A percentile compares a stretch with the other conserved stretches of the same genome.
Evolutionary conservation across 257 asterid species (phyloP).

Genomic region (Solanum paucissectum): DNA sequence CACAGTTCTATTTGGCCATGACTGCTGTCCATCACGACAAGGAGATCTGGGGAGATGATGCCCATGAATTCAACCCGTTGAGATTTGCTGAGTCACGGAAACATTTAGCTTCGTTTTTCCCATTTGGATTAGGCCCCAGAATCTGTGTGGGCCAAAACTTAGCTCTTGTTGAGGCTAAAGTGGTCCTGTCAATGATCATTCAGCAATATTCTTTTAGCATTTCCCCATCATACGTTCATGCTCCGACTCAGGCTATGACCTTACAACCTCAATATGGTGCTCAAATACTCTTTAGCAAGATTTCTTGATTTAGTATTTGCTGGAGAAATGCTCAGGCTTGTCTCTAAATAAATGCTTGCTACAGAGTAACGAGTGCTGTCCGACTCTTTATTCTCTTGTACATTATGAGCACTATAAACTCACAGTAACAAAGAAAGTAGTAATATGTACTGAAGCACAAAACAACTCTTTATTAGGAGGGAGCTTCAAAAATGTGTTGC

Average conservation of each 20-base stretch:
- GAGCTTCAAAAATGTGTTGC: background rate
- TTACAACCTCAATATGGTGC: conserved; percentile 29
- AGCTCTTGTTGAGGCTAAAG: conserved; percentile 25
- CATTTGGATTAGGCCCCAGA: conserved; percentile 28
- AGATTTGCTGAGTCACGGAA: conserved; percentile 17
- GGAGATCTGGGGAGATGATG: conserved; percentile 29
- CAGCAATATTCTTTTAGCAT: conserved; percentile 4
- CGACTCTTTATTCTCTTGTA: background rate
- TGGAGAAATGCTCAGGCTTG: background rate
- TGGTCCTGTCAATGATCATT: conserved; percentile 22
- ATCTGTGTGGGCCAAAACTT: conserved; percentile 28
- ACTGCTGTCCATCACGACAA: conserved; percentile 22
- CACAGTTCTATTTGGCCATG: conserved; percentile 14
- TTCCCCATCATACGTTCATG: conserved; percentile 31
- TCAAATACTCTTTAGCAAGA: conserved; percentile 11
- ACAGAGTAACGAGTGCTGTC: background rate
- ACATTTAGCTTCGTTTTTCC: conserved; percentile 22
- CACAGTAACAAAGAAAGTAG: background rate
- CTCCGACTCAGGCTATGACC: conserved; percentile 9
- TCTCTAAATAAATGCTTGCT: background rate
- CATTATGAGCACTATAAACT: background rate
- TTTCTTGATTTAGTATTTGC: background rate
- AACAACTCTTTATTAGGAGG: background rate
- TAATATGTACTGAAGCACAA: background rate
- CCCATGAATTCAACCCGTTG: conserved; percentile 25